Base-by-base conservation (phyloP, 768 basidiomycete genomes). In the Boletellus sp. region DNA sequence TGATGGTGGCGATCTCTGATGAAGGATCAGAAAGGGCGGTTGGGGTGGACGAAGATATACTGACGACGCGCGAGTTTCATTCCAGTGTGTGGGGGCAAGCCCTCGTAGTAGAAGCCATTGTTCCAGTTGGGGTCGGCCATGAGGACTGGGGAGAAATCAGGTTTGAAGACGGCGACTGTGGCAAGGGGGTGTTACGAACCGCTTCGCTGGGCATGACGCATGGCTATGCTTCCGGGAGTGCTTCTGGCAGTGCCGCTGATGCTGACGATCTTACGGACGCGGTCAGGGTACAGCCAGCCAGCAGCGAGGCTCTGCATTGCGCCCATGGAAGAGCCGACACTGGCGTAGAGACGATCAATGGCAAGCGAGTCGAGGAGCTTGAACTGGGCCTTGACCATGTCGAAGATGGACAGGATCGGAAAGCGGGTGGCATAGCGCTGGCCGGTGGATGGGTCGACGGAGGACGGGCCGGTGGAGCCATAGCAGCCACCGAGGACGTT, bases 71-170 rank as follows among this genome's bases (percentile, higher is more conserved):
- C 96, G 17, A 99, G 80, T 67, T 99, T 99, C 94, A 99, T 97
- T 24, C 96, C 96, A 1, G 85, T 90, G 65, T 99, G 96, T 0
- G 96, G 96, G 2, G 96, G 96, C n/a, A 94, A 66, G 8, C 78
- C 77, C 51, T 95, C 91, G 65, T 99, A 99, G 67, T 99, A 99
- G 69, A 95, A 98, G 4, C 96, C 96, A 32, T 93, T 85, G 53
- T 98, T 99, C 96, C 96, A 99, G 55, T 98, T 97, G 0, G 95
- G 95, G 70, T 99, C 96, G 2, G 95, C 90, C 96, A 99, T 99
- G 46, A 99, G 80, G 16, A 99, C 96, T 97, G 36, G 20, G 42
- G 6, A 24, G 26, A 46, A 38, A 33, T 57, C 2, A 61, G 16
- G 39, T n/a, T 6, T 3, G 22, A 40, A 31, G 41, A 34, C 3